Conservation (phyloP, 495 filamentous ascomycete genomes). For the Geopyxis carbonaria region DNA sequence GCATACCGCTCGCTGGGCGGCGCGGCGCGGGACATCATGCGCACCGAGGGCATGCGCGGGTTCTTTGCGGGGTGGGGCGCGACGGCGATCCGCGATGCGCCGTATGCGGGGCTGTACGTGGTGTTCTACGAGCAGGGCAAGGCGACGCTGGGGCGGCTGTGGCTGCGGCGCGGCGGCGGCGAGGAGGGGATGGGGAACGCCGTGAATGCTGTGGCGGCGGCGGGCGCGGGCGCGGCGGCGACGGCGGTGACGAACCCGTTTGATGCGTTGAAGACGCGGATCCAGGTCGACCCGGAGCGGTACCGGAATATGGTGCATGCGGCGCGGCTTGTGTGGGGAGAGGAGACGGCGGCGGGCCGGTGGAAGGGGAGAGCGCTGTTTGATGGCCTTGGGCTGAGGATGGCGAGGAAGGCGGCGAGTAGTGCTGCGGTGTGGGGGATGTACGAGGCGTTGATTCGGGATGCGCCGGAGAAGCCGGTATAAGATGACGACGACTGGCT, state of each 20-base stretch:
- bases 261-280: constrained; percentile 84
- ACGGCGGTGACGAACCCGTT: constrained; percentile 89
- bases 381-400: constrained; percentile 72
- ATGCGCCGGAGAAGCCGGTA: no score
- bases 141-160: constrained; percentile 36
- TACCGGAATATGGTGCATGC: constrained; percentile 80
- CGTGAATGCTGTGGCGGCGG: constrained; percentile 73
- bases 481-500: no score
- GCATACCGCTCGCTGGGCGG: constrained; percentile 57
- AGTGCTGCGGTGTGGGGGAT: constrained; percentile 88
- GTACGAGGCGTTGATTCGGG: constrained; percentile 83
- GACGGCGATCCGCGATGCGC: constrained; percentile 81
- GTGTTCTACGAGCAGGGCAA: constrained; percentile 88
- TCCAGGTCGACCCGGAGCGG: constrained; percentile 70
- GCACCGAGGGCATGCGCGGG: constrained; percentile 56
- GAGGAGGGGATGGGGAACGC: constrained; percentile 32
- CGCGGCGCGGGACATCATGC: constrained; percentile 58
- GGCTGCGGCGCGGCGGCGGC: constrained; percentile 15
- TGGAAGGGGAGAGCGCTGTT: constrained; percentile 46
- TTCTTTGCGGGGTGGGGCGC: constrained; percentile 91
- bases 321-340: constrained; percentile 51
- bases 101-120: constrained; percentile 89
- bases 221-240: constrained; percentile 60
- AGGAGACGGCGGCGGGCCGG: constrained; percentile 46
- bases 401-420: constrained; percentile 80